Percentiles rank a stretch among this genome's conserved stretches.
phyloP scores from a whole-genome alignment of 306 rosid genomes.

The Phaseolus lunatus region DNA sequence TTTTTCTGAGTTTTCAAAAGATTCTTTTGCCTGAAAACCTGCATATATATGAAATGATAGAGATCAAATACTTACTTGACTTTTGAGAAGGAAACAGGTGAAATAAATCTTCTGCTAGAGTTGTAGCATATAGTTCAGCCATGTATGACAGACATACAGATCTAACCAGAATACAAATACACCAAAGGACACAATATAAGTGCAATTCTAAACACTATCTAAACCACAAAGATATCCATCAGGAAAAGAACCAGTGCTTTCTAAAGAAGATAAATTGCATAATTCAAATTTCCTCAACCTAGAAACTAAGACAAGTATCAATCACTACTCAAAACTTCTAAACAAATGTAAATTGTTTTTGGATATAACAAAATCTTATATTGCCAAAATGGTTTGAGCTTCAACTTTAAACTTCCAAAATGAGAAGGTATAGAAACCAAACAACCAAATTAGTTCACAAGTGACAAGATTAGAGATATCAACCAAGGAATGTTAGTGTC shows the following conservation, averaged over 20 bases:
- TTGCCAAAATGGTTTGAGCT: not conserved
- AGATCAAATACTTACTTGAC: slow-evolving; percentile 23
- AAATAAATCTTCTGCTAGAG: slow-evolving; percentile 15
- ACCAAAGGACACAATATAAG: slow-evolving; percentile 17
- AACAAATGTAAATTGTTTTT: not conserved
- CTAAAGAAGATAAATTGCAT: slow-evolving; percentile 20
- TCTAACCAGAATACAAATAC: slow-evolving; percentile 18
- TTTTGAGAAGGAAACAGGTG: slow-evolving; percentile 28
- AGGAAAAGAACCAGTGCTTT: slow-evolving; percentile 12
- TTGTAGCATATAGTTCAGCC: slow-evolving; percentile 13
- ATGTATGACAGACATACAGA: slow-evolving; percentile 24
- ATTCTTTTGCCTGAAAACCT: slow-evolving; percentile 64
- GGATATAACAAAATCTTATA: not conserved
- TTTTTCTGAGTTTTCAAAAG: slow-evolving; percentile 55
- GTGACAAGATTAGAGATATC: not conserved
- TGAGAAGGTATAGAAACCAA: not conserved
- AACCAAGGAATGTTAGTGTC: not conserved
- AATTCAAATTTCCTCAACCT: slow-evolving; percentile 16
- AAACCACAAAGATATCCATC: not conserved
- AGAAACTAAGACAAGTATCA: not conserved
- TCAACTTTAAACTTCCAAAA: slow-evolving; percentile 1
- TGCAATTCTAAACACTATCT: slow-evolving; percentile 19
- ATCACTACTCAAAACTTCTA: not conserved
- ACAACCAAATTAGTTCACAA: not conserved
- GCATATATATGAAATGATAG: slow-evolving; percentile 41